Evolutionary conservation across 208 protist genomes (phyloP).

Genomic region (Trypanosoma mega): DNA sequence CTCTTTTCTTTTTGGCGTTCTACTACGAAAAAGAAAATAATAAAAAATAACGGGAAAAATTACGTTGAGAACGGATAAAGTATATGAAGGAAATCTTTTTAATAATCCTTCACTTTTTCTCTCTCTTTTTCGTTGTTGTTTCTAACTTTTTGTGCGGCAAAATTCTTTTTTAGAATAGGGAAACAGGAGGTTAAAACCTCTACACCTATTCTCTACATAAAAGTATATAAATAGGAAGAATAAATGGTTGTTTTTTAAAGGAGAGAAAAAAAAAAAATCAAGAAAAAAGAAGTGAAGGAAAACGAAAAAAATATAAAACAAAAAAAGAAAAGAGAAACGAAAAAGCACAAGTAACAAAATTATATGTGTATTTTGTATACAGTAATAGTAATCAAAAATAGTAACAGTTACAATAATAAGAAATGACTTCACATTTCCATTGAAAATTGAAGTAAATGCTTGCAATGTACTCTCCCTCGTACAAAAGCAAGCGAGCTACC

Average conservation of each 20-base stretch:
- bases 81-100: not conserved
- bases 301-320: not conserved
- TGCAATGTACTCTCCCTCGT: too few relatives aligned
- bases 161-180: not conserved
- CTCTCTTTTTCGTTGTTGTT: not conserved
- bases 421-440: not conserved
- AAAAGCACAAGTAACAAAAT: not conserved
- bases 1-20: not conserved
- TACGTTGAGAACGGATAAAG: not conserved
- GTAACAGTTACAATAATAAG: too few relatives aligned
- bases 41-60: too few relatives aligned
- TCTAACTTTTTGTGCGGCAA: not conserved
- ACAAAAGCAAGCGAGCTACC: not conserved
- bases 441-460: slow-evolving; percentile 1
- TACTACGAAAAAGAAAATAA: slow-evolving; percentile 2
- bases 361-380: not conserved
- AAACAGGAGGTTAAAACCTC: slow-evolving; percentile 21
- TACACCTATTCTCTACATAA: not conserved
- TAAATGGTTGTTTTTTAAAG: not conserved
- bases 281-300: slow-evolving; percentile 13
- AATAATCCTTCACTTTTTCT: not conserved
- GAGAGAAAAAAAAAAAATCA: not conserved
- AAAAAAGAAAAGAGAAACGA: not conserved
- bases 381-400: not conserved
- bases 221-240: not conserved